Conservation (phyloP, 1,284 basidiomycete species). For the Ganoderma sinense region DNA sequence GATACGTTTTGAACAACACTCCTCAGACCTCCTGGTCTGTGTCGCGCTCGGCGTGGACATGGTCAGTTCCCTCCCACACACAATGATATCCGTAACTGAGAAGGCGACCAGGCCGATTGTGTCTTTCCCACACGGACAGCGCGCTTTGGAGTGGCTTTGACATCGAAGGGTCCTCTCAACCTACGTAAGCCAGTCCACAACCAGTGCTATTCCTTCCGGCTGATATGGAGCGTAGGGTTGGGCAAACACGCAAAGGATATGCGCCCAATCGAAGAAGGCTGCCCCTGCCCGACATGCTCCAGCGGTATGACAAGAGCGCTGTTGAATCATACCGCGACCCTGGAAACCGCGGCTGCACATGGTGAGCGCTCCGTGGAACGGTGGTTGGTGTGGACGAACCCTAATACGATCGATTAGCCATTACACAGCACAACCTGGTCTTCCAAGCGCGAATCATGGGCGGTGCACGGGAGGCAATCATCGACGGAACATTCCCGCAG, state of each 20-base stretch:
- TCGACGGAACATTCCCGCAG: conserved; percentile 76
- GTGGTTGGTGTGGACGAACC: conserved; percentile 13
- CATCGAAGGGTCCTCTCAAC: conserved; percentile 80
- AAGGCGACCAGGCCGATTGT: conserved; percentile 72
- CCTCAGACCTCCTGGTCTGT: conserved; percentile 81
- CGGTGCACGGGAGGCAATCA: conserved; percentile 77
- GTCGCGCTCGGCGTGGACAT: conserved; percentile 90
- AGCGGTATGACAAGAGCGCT: conserved; percentile 71
- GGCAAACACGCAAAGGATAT: conserved; percentile 75
- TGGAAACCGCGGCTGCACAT: conserved; percentile 84
- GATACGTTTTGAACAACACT: not conserved
- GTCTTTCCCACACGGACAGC: conserved; percentile 90
- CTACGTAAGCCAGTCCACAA: conserved; percentile 53
- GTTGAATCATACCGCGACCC: conserved; percentile 74
- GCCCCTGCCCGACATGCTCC: conserved; percentile 83
- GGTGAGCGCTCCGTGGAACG: conserved; percentile 49
- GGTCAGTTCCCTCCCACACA: conserved; percentile 51
- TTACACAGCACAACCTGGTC: conserved; percentile 82
- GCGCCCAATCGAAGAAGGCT: conserved; percentile 72
- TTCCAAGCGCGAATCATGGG: conserved; percentile 88
- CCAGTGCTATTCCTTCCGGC: not conserved
- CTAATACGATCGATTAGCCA: conserved; percentile 49
- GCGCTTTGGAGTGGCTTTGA: conserved; percentile 86
- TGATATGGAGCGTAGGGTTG: conserved; percentile 52
- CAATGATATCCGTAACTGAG: not conserved